phyloP scores from a whole-genome alignment of 2,329 filamentous ascomycete species.

The Ambrosiella beaveri region DNA sequence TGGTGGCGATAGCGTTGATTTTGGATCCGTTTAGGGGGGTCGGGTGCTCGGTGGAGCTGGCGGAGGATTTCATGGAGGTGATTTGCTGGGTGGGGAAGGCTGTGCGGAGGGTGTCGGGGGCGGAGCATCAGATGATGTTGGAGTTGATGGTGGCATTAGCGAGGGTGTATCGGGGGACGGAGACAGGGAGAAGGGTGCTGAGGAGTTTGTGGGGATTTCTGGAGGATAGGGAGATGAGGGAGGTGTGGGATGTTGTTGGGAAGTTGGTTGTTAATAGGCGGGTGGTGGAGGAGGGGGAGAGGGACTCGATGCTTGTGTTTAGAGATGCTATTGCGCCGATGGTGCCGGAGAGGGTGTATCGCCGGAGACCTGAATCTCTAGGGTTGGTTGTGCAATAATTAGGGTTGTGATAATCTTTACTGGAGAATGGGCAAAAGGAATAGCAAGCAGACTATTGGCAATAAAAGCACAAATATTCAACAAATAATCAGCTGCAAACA shows the following conservation, averaged over 20 bases:
- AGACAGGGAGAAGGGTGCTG: constrained; percentile 12
- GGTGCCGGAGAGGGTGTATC: background rate
- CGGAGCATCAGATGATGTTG: constrained; percentile 10
- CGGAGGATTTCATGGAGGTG: constrained; percentile 16
- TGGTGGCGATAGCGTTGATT: constrained; percentile 17
- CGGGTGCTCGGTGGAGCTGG: constrained; percentile 17
- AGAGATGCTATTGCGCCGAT: background rate
- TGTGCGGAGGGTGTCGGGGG: constrained; percentile 13
- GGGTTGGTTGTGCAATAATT: background rate
- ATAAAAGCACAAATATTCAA: no score
- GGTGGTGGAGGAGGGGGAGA: background rate
- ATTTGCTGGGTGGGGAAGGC: constrained; percentile 16
- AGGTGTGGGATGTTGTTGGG: constrained; percentile 12
- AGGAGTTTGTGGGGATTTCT: constrained; percentile 16
- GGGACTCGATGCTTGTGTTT: background rate
- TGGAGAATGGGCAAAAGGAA: no score
- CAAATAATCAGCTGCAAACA: background rate
- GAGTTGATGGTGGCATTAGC: constrained; percentile 16
- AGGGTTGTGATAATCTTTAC: no score
- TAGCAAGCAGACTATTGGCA: no score
- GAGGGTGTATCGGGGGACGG: constrained; percentile 15
- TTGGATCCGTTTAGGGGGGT: constrained; percentile 17
- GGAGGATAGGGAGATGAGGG: constrained; percentile 9
- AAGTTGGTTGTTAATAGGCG: background rate
- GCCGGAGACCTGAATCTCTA: background rate